A percentile compares a stretch with the other conserved stretches of the same genome.
These are phyloP conservation scores for Hymenoscyphus repandus DNA, from an alignment of 2,329 filamentous ascomycete species.

Conservation along the genomic window DNA sequence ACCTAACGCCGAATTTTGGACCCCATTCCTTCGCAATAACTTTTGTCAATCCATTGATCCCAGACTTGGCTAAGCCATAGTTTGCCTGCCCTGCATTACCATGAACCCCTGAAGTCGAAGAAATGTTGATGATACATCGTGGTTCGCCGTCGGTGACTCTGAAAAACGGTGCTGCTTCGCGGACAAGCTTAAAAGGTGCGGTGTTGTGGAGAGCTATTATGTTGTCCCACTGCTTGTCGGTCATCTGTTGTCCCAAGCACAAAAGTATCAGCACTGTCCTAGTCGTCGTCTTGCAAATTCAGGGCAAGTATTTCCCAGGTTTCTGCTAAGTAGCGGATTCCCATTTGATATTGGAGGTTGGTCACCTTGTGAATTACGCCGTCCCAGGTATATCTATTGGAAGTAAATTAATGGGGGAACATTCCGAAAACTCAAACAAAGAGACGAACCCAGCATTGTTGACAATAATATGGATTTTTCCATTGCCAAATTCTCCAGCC, in stretches of 20 bases:
- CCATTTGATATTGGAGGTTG: conserved; percentile 12
- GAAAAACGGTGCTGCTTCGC: conserved; percentile 80
- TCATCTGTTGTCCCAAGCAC: conserved; percentile 47
- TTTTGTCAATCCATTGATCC: conserved; percentile 76
- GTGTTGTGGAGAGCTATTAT: conserved; percentile 81
- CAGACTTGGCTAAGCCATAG: conserved; percentile 81
- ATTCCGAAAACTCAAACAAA: not conserved
- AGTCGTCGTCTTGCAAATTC: conserved; percentile 5
- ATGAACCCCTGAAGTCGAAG: conserved; percentile 73
- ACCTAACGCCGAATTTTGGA: conserved; percentile 72
- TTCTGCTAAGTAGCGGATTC: conserved; percentile 11
- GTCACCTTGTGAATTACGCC: conserved; percentile 77
- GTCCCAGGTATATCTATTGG: conserved; percentile 71
- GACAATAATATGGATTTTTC: conserved; percentile 87
- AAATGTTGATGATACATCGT: conserved; percentile 78
- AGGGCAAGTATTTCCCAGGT: conserved; percentile 10
- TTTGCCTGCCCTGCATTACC: conserved; percentile 91
- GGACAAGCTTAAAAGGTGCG: conserved; percentile 77
- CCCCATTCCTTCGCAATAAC: conserved; percentile 93
- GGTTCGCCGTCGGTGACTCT: conserved; percentile 77
- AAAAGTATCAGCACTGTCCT: conserved; percentile 14
- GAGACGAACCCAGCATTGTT: conserved; percentile 67
- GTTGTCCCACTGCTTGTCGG: conserved; percentile 86
- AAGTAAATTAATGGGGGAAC: conserved; percentile 1
- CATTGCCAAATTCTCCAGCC: conserved; percentile 73